These are phyloP conservation scores for Pleoardoris graminearum DNA, from an alignment of 2,329 filamentous ascomycete genomes.

Conservation along the genomic window DNA sequence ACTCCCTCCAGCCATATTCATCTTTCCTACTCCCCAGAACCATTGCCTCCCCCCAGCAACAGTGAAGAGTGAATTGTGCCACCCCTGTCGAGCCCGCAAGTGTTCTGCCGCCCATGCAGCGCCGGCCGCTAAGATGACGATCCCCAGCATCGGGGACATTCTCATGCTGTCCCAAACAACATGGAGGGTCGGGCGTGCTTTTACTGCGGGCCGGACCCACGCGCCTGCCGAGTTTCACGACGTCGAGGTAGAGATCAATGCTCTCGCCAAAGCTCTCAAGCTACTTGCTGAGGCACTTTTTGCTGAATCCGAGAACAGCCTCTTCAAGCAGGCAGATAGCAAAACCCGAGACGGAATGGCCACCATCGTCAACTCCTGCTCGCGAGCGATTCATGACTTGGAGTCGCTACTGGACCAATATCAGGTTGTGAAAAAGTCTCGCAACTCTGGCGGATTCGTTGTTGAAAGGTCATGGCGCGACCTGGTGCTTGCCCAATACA, in stretches of 20 bases:
- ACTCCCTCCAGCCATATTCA: constrained; percentile 11
- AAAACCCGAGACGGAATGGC: constrained; percentile 44
- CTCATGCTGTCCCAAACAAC: constrained; percentile 52
- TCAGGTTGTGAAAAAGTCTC: constrained; percentile 49
- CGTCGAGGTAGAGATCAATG: constrained; percentile 48
- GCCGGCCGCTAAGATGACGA: constrained; percentile 28
- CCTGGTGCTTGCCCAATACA: constrained; percentile 47
- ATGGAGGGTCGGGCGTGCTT: constrained; percentile 51
- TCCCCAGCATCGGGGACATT: constrained; percentile 49
- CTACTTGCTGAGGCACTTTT: constrained; percentile 18
- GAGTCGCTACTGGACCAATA: constrained; percentile 52
- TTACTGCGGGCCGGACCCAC: constrained; percentile 46
- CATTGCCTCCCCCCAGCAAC: not conserved
- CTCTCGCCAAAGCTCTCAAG: constrained; percentile 49
- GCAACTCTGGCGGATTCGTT: constrained; percentile 46
- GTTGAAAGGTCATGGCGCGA: constrained; percentile 52
- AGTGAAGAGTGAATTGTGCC: not conserved
- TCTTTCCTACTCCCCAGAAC: not conserved
- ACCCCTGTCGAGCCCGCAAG: constrained; percentile 4
- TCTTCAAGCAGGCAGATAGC: constrained; percentile 43
- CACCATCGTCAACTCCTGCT: constrained; percentile 46
- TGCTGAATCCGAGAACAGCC: constrained; percentile 36
- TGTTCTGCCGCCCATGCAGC: constrained; percentile 15
- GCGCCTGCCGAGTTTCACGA: constrained; percentile 49
- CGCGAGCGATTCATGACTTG: constrained; percentile 48